Percentiles rank a stretch among this genome's conserved stretches.
These are phyloP conservation scores for Lipomyces yamadae DNA, from an alignment of 805 yeast species.

Conservation along the genomic window DNA sequence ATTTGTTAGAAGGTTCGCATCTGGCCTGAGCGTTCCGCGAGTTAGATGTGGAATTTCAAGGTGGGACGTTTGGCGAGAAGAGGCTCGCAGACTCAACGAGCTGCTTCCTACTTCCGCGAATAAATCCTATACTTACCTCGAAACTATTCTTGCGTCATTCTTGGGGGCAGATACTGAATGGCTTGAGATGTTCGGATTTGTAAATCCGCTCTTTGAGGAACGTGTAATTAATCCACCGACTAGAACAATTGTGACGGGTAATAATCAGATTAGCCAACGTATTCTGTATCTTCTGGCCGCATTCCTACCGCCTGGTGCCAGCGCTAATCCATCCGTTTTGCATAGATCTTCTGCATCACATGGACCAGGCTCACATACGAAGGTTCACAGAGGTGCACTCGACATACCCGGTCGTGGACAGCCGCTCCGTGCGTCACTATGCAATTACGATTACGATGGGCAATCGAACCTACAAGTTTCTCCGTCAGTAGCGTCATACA, in stretches of 20 bases:
- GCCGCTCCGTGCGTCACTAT: background rate
- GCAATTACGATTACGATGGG: background rate
- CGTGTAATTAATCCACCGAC: background rate
- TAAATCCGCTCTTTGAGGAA: background rate
- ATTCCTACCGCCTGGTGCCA: constrained; percentile 10
- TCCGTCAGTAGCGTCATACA: constrained; percentile 12
- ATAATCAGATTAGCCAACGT: background rate
- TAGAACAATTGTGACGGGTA: constrained; percentile 3
- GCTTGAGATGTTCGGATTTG: constrained; percentile 5
- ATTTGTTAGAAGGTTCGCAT: background rate
- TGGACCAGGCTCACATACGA: background rate
- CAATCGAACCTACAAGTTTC: background rate
- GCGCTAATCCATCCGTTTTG: background rate
- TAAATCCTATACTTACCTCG: background rate
- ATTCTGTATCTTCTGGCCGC: constrained; percentile 11
- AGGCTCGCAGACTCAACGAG: constrained; percentile 1
- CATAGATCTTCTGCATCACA: background rate
- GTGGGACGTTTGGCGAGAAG: constrained; percentile 14
- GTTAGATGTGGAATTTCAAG: constrained; percentile 5
- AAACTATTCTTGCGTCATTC: background rate
- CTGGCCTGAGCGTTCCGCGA: constrained; percentile 9
- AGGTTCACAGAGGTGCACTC: background rate
- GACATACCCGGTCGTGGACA: background rate
- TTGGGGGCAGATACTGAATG: background rate
- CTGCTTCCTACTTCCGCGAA: background rate